A percentile compares a stretch with the other conserved stretches of the same genome.
Evolutionary conservation across 306 rosid species (phyloP).

Genomic region (Malus asiatica): DNA sequence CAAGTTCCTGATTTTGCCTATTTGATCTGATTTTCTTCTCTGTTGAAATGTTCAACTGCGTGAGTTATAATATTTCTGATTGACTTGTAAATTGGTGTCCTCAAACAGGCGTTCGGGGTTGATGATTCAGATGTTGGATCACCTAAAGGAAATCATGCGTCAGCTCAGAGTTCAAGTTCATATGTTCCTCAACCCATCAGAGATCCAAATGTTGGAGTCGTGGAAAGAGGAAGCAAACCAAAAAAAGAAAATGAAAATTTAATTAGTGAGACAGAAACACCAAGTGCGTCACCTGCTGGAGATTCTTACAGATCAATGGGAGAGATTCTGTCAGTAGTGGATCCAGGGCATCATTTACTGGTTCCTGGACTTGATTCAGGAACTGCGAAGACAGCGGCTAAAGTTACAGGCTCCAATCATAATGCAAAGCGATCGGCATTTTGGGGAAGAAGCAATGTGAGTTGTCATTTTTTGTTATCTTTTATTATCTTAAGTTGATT

Average conservation of each 20-base stretch:
- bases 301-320: slow-evolving; percentile 86
- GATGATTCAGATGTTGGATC: slow-evolving; percentile 84
- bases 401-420: slow-evolving; percentile 47
- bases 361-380: slow-evolving; percentile 46
- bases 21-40: not conserved
- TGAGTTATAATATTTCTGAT: not conserved
- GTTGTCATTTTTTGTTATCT: slow-evolving; percentile 26
- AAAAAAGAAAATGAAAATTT: slow-evolving; percentile 44
- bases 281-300: slow-evolving; percentile 49
- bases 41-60: not conserved
- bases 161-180: slow-evolving; percentile 43
- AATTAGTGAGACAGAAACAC: slow-evolving; percentile 44
- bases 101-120: slow-evolving; percentile 59
- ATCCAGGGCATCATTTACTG: slow-evolving; percentile 52
- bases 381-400: slow-evolving; percentile 53
- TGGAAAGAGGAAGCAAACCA: slow-evolving; percentile 53
- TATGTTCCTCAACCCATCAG: slow-evolving; percentile 30
- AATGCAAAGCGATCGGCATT: slow-evolving; percentile 69
- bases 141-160: slow-evolving; percentile 57
- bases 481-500: not conserved
- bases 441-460: slow-evolving; percentile 97
- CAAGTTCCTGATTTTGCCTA: not conserved
- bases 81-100: not conserved
- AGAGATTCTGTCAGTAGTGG: slow-evolving; percentile 79
- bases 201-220: slow-evolving; percentile 35